A percentile compares a stretch with the other conserved stretches of the same genome.
phyloP scores from a whole-genome alignment of 306 rosid species.

The Sechiopsis laciniata region DNA sequence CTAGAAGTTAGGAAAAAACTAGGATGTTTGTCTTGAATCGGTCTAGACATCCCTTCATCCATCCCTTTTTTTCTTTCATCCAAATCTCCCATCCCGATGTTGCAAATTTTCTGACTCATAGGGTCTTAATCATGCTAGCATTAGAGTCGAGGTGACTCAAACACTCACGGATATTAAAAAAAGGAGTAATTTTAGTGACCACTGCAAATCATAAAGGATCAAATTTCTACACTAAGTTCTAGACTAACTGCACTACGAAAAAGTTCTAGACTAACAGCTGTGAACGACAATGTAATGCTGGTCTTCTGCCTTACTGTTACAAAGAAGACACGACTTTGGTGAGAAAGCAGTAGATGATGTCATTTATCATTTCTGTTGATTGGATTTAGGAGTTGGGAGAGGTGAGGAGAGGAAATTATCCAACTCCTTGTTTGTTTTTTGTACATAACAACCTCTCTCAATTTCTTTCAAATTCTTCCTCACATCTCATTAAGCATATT shows the following conservation, averaged over 20 bases:
- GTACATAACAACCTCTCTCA: too few species aligned
- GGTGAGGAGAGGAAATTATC: too few species aligned
- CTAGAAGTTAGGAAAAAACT: not conserved
- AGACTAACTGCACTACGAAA: not conserved
- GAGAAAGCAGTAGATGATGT: not conserved
- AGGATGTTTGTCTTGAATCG: not conserved
- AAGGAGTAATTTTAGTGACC: not conserved
- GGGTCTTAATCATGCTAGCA: not conserved
- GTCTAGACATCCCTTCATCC: not conserved
- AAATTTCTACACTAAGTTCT: not conserved
- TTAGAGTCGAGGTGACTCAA: too few species aligned
- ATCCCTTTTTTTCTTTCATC: not conserved
- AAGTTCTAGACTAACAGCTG: not conserved
- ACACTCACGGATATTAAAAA: not conserved
- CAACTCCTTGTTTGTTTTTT: too few species aligned
- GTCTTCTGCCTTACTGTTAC: not conserved
- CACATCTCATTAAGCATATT: too few species aligned
- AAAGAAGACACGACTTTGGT: not conserved
- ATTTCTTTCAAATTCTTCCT: too few species aligned
- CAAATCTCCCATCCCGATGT: not conserved
- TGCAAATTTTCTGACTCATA: not conserved
- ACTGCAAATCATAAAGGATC: not conserved
- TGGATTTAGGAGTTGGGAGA: too few species aligned
- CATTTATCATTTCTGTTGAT: not conserved
- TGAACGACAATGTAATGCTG: not conserved